A percentile compares a stretch with the other conserved stretches of the same genome.
Conservation (phyloP, 2,329 filamentous ascomycete genomes). For the Meredithiella fracta region DNA sequence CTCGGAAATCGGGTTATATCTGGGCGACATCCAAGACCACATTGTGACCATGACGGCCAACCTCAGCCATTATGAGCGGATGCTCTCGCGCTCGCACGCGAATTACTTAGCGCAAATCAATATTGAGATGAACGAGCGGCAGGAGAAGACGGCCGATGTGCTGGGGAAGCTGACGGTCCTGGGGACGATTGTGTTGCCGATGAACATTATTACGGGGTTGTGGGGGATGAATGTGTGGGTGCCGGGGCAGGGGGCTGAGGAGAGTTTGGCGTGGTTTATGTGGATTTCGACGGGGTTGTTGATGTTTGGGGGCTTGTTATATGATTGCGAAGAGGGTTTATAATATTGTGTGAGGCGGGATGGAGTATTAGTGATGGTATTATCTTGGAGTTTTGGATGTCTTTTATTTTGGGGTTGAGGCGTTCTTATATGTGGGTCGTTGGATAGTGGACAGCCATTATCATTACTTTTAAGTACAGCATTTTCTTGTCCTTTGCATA, state of each 20-base stretch:
- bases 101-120: conserved; percentile 99
- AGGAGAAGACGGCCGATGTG: conserved; percentile 89
- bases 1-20: conserved; percentile 90
- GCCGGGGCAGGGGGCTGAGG: conserved; percentile 71
- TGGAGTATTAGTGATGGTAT: not conserved
- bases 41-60: conserved; percentile 98
- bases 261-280: conserved; percentile 59
- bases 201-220: conserved; percentile 97
- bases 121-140: conserved; percentile 94
- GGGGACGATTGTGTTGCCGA: conserved; percentile 89
- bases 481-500: too few relatives aligned
- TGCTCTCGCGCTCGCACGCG: conserved; percentile 76
- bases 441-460: too few relatives aligned
- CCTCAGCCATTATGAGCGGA: conserved; percentile 85
- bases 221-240: conserved; percentile 99
- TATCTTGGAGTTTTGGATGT: not conserved
- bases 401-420: not conserved
- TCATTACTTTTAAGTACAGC: too few relatives aligned
- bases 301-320: conserved; percentile 67
- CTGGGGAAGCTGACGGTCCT: conserved; percentile 88
- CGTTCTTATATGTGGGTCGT: not conserved
- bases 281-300: conserved; percentile 59
- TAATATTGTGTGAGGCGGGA: conserved; percentile 53
- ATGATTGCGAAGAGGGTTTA: conserved; percentile 71
- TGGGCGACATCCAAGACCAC: conserved; percentile 97